Evolutionary conservation across 1,284 basidiomycete species (phyloP).

Genomic region (Sanghuangporus baumii): DNA sequence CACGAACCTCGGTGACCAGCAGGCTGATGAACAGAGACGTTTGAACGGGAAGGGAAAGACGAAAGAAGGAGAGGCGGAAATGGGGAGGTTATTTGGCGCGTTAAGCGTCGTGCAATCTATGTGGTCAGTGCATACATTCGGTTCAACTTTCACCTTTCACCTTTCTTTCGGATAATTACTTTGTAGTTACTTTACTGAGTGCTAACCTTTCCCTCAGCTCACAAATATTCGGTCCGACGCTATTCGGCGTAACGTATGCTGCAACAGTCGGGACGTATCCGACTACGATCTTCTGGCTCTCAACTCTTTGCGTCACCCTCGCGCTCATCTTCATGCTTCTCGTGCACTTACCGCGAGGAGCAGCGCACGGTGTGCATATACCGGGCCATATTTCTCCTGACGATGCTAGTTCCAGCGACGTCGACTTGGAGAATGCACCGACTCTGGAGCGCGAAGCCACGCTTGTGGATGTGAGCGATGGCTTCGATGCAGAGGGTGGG

Average conservation of each 20-base stretch:
- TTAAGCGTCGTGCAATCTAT: conserved; percentile 64
- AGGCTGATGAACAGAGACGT: background rate
- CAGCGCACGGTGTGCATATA: background rate
- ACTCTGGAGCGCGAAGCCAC: conserved; percentile 1
- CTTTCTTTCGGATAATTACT: background rate
- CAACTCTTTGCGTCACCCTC: conserved; percentile 30
- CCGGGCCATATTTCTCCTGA: background rate
- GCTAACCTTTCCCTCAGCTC: conserved; percentile 28
- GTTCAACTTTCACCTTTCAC: conserved; percentile 26
- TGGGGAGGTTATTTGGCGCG: conserved; percentile 68
- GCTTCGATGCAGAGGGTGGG: background rate
- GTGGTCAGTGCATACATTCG: conserved; percentile 53
- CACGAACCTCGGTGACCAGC: background rate
- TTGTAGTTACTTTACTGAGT: background rate
- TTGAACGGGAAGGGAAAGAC: conserved; percentile 1
- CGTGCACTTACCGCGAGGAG: conserved; percentile 28
- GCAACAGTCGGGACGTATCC: conserved; percentile 56
- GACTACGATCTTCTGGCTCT: conserved; percentile 49
- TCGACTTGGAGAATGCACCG: background rate
- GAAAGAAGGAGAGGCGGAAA: conserved; percentile 30
- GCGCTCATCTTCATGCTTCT: conserved; percentile 37
- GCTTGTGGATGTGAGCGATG: conserved; percentile 4
- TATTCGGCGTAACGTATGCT: conserved; percentile 57
- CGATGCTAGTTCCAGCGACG: background rate
- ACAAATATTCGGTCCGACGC: conserved; percentile 50